Percentiles rank a stretch among this genome's conserved stretches.
These are phyloP conservation scores for Evansstolkia leycettana DNA, from an alignment of 495 filamentous ascomycete genomes.

Conservation along the genomic window DNA sequence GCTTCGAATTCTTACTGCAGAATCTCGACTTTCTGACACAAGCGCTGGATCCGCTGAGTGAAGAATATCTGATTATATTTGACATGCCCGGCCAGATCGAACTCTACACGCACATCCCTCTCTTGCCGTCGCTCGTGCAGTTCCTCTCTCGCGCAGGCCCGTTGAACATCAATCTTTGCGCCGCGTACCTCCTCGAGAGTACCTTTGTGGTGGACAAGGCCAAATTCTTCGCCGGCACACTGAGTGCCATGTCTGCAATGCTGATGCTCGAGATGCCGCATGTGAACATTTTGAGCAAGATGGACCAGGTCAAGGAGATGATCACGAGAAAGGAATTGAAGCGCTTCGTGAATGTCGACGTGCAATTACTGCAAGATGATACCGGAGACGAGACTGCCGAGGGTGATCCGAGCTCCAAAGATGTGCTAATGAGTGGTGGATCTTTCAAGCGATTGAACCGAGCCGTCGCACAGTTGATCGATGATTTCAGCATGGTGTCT, in stretches of 20 bases:
- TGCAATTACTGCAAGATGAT: constrained; percentile 61
- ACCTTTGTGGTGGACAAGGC: constrained; percentile 90
- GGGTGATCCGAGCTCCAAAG: constrained; percentile 43
- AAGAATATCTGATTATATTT: constrained; percentile 93
- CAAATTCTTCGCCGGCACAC: constrained; percentile 92
- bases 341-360: constrained; percentile 75
- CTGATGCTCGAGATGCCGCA: constrained; percentile 94
- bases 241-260: constrained; percentile 98
- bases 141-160: constrained; percentile 69
- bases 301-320: constrained; percentile 85
- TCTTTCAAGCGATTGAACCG: constrained; percentile 69
- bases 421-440: constrained; percentile 62
- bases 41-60: constrained; percentile 70
- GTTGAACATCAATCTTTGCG: constrained; percentile 81
- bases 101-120: constrained; percentile 92
- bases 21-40: constrained; percentile 93
- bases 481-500: constrained; percentile 95
- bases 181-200: constrained; percentile 89
- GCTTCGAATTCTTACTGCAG: constrained; percentile 87
- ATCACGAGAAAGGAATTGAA: constrained; percentile 73
- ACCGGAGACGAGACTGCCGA: constrained; percentile 23
- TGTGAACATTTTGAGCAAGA: constrained; percentile 88
- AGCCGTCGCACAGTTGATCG: constrained; percentile 80
- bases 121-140: constrained; percentile 73
- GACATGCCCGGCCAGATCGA: constrained; percentile 99